phyloP scores from a whole-genome alignment of 1,284 basidiomycete genomes.

The Anthracocystis setariae region DNA sequence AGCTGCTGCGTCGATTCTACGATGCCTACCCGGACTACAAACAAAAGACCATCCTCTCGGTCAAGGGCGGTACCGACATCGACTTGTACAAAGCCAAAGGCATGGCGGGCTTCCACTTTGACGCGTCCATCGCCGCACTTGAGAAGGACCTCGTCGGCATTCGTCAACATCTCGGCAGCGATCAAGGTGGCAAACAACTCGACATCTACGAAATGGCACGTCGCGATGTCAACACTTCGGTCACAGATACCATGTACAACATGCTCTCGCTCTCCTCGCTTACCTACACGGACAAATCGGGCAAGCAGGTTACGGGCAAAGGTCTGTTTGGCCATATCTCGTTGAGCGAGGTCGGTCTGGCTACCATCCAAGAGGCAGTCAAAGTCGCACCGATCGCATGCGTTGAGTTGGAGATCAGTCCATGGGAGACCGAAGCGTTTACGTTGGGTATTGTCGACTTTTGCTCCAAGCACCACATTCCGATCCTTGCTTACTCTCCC shows the following conservation, averaged over 20 bases:
- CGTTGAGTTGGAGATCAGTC: constrained; percentile 76
- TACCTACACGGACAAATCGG: constrained; percentile 31
- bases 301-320: constrained; percentile 41
- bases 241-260: constrained; percentile 51
- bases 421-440: constrained; percentile 72
- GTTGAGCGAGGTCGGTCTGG: constrained; percentile 56
- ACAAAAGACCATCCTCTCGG: constrained; percentile 72
- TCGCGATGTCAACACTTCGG: constrained; percentile 20
- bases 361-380: constrained; percentile 50
- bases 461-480: constrained; percentile 71
- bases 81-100: constrained; percentile 26
- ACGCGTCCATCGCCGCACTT: constrained; percentile 35
- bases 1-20: constrained; percentile 71
- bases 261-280: constrained; percentile 43
- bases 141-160: constrained; percentile 45
- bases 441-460: constrained; percentile 68
- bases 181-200: constrained; percentile 52
- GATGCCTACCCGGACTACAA: constrained; percentile 73
- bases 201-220: constrained; percentile 60
- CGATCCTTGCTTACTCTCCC: constrained; percentile 74
- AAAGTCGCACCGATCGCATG: constrained; percentile 70
- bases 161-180: constrained; percentile 45
- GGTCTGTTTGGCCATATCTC: constrained; percentile 60
- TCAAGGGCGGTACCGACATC: constrained; percentile 70
- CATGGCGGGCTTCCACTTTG: constrained; percentile 33